Base-by-base conservation (phyloP, 169 alveolate genomes). In the Cryptosporidium tyzzeri region DNA sequence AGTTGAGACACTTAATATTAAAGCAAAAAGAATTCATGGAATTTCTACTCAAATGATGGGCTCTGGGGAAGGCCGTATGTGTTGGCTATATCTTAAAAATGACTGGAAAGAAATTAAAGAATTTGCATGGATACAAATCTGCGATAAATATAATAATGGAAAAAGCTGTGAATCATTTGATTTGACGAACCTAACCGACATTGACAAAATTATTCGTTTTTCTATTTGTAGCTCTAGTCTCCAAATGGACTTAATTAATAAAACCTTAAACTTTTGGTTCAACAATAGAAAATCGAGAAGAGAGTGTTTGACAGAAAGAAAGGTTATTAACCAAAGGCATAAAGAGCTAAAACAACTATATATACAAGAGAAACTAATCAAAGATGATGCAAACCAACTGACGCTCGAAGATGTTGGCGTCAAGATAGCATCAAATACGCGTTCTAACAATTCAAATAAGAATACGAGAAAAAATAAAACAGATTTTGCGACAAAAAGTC, bases 11-110 rank as follows among this genome's bases (percentile, higher is more conserved):
- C 94, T 91, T 53, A 96, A 80, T 21, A 68, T 95, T 37, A 74
- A 44, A 12, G 95, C 91, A 16, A 93, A 93, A 50, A 92, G 84
- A 67, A 50, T 94, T 31, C 93, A 86, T 16, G 93, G 94, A 18
- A 92, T 95, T n/a, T 92, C 96, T 68, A 91, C 95, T 91, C 94
- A 84, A 84, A 94, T 95, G 97, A 86, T 86, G 93, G 94, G 91
- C 31, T 93, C 96, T 44, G 94, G 94, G 33, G 97, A 95, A 70
- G 94, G 95, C 29, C 91, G 96, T 3, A 93, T 92, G 62, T 93
- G 96, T 68, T 95, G 93, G 92, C 85, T 95, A 3, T 95, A 95
- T 91, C 95, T 95, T 16, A 95, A 95, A 73, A 71, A 84, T 37
- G 73, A 93, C 92, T 95, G 97, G 97, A 65, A 89, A n/a, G 85